phyloP scores from a whole-genome alignment of 768 basidiomycete genomes.

The Agaricus blazei region DNA sequence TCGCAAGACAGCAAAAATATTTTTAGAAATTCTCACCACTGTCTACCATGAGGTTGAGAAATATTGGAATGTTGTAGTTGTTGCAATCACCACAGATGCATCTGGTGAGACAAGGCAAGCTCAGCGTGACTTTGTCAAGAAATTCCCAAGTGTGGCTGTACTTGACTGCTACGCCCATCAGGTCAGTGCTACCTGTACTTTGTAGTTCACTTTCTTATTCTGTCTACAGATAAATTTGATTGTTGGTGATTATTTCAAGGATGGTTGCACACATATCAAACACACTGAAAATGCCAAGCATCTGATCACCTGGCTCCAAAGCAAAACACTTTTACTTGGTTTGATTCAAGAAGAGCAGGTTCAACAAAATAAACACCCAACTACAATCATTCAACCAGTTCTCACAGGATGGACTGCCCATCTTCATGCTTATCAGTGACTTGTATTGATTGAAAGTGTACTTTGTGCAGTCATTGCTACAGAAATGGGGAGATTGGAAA shows the following conservation, averaged over 20 bases:
- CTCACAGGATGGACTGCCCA: constrained; percentile 32
- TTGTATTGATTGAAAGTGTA: constrained; percentile 7
- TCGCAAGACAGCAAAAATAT: constrained; percentile 24
- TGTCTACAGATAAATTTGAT: constrained; percentile 31
- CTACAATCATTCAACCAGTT: constrained; percentile 27
- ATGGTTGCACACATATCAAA: constrained; percentile 14
- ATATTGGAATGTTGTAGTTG: constrained; percentile 21
- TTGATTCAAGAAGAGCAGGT: constrained; percentile 21
- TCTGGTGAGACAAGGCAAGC: constrained; percentile 29
- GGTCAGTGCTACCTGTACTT: background rate
- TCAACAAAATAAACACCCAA: background rate
- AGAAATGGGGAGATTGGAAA: background rate
- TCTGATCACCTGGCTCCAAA: constrained; percentile 34
- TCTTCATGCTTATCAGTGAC: constrained; percentile 17
- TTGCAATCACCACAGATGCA: constrained; percentile 29
- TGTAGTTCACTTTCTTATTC: background rate
- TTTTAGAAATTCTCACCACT: constrained; percentile 18
- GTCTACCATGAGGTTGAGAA: constrained; percentile 16
- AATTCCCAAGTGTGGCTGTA: constrained; percentile 20
- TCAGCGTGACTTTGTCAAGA: constrained; percentile 7
- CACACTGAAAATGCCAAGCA: constrained; percentile 22
- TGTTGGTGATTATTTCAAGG: constrained; percentile 33
- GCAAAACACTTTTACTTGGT: constrained; percentile 28
- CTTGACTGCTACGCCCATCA: constrained; percentile 28
- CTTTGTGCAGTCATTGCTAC: background rate